These are phyloP conservation scores for Ampelomyces quisqualis DNA, from an alignment of 2,329 filamentous ascomycete genomes.

Conservation along the genomic window DNA sequence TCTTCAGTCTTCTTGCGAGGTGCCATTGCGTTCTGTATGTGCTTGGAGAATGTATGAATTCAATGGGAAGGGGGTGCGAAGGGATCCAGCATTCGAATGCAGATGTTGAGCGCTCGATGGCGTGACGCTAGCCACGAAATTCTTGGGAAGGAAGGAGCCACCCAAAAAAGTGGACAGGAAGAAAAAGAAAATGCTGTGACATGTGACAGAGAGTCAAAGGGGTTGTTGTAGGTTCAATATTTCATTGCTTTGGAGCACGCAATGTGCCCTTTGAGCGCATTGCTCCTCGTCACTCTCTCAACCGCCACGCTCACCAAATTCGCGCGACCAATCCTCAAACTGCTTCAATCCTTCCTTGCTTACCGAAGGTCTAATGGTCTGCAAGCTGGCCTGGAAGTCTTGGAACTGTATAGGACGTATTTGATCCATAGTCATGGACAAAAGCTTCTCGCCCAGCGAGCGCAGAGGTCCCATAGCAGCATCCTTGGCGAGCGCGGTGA, in stretches of 20 bases:
- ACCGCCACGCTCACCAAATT: slow-evolving; percentile 90
- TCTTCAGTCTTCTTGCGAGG: slow-evolving; percentile 43
- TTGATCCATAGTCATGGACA: slow-evolving; percentile 91
- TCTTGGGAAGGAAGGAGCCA: slow-evolving; percentile 13
- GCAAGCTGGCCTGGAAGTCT: slow-evolving; percentile 83
- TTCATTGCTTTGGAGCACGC: not conserved
- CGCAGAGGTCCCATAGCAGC: slow-evolving; percentile 95
- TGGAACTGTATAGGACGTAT: slow-evolving; percentile 80
- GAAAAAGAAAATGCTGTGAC: not conserved
- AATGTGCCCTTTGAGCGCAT: not conserved
- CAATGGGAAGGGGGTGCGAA: no score
- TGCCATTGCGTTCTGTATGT: slow-evolving; percentile 26
- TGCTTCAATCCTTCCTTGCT: slow-evolving; percentile 79
- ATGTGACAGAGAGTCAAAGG: not conserved
- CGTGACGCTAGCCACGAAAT: slow-evolving; percentile 5
- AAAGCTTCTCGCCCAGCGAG: slow-evolving; percentile 81
- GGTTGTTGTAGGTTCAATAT: not conserved
- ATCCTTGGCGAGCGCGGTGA: slow-evolving; percentile 94
- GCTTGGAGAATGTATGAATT: not conserved
- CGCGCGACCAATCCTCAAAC: slow-evolving; percentile 90
- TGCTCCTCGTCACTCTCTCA: slow-evolving; percentile 44
- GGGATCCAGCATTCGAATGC: no score
- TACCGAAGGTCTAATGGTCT: slow-evolving; percentile 86
- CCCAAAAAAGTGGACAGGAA: not conserved
- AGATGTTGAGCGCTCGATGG: not conserved